Conservation (phyloP, 768 basidiomycete species). For the Piloderma croceum region DNA sequence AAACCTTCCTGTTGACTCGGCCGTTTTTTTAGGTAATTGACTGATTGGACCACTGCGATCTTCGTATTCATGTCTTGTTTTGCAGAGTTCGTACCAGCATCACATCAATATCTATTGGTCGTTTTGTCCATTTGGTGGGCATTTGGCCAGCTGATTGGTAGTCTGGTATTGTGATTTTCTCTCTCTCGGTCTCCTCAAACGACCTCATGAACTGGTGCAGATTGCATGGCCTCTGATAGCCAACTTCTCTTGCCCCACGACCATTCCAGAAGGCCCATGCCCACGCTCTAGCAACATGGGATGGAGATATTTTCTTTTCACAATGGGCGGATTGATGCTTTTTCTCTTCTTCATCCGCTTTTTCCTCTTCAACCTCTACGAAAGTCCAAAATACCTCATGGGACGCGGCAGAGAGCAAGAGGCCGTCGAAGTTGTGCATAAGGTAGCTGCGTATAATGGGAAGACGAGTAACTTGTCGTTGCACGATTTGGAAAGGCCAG, state of each 20-base stretch:
- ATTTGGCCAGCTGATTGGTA: conserved; percentile 63
- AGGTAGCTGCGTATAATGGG: conserved; percentile 57
- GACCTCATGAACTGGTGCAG: background rate
- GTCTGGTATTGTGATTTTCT: conserved; percentile 28
- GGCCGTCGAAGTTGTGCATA: conserved; percentile 58
- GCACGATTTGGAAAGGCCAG: conserved; percentile 37
- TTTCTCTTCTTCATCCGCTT: conserved; percentile 57
- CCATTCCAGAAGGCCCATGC: conserved; percentile 27
- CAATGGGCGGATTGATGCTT: conserved; percentile 68
- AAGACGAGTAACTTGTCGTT: conserved; percentile 43
- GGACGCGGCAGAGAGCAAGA: conserved; percentile 57
- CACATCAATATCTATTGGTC: conserved; percentile 72
- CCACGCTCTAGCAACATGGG: conserved; percentile 53
- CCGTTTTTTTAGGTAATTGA: conserved; percentile 62
- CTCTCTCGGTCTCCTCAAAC: background rate
- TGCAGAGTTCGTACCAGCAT: conserved; percentile 64
- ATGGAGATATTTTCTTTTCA: conserved; percentile 73
- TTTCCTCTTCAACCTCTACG: conserved; percentile 60
- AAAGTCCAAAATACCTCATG: conserved; percentile 70
- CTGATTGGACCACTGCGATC: background rate
- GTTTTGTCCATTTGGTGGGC: conserved; percentile 79
- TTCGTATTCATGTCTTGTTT: background rate
- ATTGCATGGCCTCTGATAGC: conserved; percentile 36
- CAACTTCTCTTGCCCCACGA: conserved; percentile 55
- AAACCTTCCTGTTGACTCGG: conserved; percentile 70